Conservation (phyloP, 306 rosid species). For the Medicago ruthenica region DNA sequence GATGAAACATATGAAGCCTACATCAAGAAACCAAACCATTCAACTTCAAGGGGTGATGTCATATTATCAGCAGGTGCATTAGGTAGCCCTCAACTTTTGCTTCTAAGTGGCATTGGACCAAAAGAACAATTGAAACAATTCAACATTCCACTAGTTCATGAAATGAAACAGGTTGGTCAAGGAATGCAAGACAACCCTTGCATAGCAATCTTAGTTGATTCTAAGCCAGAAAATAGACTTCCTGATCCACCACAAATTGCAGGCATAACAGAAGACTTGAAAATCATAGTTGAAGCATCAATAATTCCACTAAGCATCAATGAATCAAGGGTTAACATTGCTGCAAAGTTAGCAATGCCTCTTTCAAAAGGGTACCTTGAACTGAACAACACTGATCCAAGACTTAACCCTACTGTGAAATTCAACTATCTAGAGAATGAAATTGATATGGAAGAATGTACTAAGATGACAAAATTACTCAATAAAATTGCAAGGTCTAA, state of each 20-base stretch:
- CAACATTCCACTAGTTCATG: constrained; percentile 49
- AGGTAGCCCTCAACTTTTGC: constrained; percentile 76
- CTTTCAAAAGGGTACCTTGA: constrained; percentile 62
- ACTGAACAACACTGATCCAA: constrained; percentile 67
- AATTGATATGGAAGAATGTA: constrained; percentile 56
- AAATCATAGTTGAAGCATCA: constrained; percentile 64
- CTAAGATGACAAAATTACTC: constrained; percentile 61
- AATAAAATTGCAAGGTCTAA: constrained; percentile 57
- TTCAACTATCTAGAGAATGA: constrained; percentile 71
- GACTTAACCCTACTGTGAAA: constrained; percentile 65
- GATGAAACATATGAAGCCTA: constrained; percentile 55
- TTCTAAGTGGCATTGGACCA: constrained; percentile 80
- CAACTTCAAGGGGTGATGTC: constrained; percentile 64
- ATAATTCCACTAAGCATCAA: constrained; percentile 62
- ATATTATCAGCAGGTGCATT: constrained; percentile 78
- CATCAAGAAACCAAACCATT: constrained; percentile 50
- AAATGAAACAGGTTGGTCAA: constrained; percentile 61
- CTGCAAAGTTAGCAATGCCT: constrained; percentile 70
- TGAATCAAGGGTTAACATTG: constrained; percentile 56
- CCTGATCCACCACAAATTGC: constrained; percentile 77
- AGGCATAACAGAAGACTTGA: constrained; percentile 66
- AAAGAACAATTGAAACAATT: constrained; percentile 53
- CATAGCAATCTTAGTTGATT: constrained; percentile 60
- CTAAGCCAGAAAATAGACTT: constrained; percentile 53
- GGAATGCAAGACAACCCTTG: constrained; percentile 80